phyloP scores from a whole-genome alignment of 2,329 filamentous ascomycete species.

The Chaetomiaceae sp. region DNA sequence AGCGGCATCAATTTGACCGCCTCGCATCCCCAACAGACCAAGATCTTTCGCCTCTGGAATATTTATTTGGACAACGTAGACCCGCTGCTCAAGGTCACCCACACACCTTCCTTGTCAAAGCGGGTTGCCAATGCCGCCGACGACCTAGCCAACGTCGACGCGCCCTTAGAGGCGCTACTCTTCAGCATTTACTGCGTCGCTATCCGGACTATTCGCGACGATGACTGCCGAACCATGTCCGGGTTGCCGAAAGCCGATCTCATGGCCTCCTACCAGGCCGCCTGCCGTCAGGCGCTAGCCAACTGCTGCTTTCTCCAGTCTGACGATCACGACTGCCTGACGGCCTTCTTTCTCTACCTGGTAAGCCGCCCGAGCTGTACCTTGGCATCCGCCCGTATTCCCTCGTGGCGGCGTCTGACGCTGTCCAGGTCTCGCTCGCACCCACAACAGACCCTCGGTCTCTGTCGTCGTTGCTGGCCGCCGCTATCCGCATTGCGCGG shows the following conservation, averaged over 20 bases:
- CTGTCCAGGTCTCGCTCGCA: constrained; percentile 41
- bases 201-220: constrained; percentile 35
- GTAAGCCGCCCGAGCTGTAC: constrained; percentile 29
- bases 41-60: constrained; percentile 50
- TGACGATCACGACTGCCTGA: constrained; percentile 46
- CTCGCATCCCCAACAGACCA: constrained; percentile 43
- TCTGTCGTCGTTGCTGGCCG: constrained; percentile 45
- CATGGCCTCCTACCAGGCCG: constrained; percentile 39
- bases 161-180: constrained; percentile 47
- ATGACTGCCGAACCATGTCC: constrained; percentile 39
- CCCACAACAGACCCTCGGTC: constrained; percentile 41
- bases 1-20: constrained; percentile 38
- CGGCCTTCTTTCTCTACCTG: constrained; percentile 52
- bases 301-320: constrained; percentile 46
- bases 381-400: no score
- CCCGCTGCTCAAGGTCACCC: constrained; percentile 53
- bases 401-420: no score
- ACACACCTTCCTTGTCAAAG: constrained; percentile 48
- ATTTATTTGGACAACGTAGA: constrained; percentile 53
- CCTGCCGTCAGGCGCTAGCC: constrained; percentile 47
- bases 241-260: constrained; percentile 36
- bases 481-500: constrained; percentile 51
- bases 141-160: constrained; percentile 34
- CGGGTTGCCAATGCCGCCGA: constrained; percentile 45
- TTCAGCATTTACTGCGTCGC: constrained; percentile 47